Conservation (phyloP, 192 early-diverging fungal species). For the Entrophospora sp. region DNA sequence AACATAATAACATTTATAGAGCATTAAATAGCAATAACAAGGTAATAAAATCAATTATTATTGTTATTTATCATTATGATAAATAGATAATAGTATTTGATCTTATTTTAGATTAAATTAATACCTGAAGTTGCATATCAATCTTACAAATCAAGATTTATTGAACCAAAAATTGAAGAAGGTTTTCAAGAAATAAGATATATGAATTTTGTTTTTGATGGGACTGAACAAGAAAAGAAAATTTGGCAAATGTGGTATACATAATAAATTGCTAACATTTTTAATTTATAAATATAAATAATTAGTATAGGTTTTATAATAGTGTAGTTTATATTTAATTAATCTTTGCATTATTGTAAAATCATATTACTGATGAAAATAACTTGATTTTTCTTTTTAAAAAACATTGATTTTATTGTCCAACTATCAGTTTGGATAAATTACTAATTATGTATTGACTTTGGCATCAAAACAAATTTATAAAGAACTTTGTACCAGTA, state of each 20-base stretch:
- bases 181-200: conserved; percentile 18
- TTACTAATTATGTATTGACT: too few species aligned
- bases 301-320: too few species aligned
- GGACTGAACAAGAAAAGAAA: conserved; percentile 1
- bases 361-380: too few species aligned
- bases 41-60: not conserved
- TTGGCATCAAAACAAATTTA: too few species aligned
- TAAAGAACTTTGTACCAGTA: too few species aligned
- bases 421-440: too few species aligned
- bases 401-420: too few species aligned
- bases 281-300: too few species aligned
- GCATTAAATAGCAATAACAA: conserved; percentile 22
- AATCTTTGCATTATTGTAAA: too few species aligned
- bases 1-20: conserved; percentile 77
- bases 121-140: conserved; percentile 11
- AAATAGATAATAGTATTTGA: not conserved
- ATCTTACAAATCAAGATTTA: not conserved
- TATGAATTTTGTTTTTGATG: conserved; percentile 17
- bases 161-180: conserved; percentile 12
- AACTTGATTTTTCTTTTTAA: too few species aligned
- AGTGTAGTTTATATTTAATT: too few species aligned
- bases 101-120: not conserved
- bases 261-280: too few species aligned
- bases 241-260: conserved; percentile 11
- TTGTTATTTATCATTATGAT: not conserved